Evolutionary conservation across 1,284 basidiomycete genomes (phyloP), one percentile per base, ranked within the genome.

Genomic region (Trametes polyzona): DNA sequence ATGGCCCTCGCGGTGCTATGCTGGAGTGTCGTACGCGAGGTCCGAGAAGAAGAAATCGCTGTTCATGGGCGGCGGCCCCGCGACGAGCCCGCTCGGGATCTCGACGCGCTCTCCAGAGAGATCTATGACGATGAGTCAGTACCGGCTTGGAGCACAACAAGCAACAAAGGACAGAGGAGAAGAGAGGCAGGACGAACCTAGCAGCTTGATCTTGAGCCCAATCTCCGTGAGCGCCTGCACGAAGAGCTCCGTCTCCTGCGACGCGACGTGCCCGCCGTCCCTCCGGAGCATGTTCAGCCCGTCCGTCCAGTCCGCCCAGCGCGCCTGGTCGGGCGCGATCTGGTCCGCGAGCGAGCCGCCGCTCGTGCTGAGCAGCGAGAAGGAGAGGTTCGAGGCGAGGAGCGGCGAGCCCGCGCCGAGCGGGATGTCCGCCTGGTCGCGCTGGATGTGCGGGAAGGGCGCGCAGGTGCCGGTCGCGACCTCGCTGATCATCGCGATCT

Each of bases 301-400:
- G 71, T 98, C 96, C 0, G 93, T 93, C 96, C 96, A 98, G 74
- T 98, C 96, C 21, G 93, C 92, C 83, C 93, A 95, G 42, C 92
- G 81, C 17, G 90, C 87, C 50, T 86, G 81, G 71, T 96, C 92
- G 9, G 92, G 84, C 1, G 95, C 93, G 65, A 95, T 90, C 62
- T 93, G 83, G 71, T 97, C 93, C 5, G 93, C 90, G 53, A 96
- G 72, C 17, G 90, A 89, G 14, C 85, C 83, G 66, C 92, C 90
- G 57, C 83, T 83, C 27, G 88, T 79, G 54, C 82, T 88, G 49
- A 92, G 71, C 56, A 95, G 73, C 4, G 92, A 93, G 72, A 95
- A 95, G 2, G 90, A 92, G 23, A 93, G 76, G 2, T 88, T 86
- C 0, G 91, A 93, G 0, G 85, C 78, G 0, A 77, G 70, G 47